phyloP scores from a whole-genome alignment of 805 yeast genomes.

The Myxozyma kluyveri region DNA sequence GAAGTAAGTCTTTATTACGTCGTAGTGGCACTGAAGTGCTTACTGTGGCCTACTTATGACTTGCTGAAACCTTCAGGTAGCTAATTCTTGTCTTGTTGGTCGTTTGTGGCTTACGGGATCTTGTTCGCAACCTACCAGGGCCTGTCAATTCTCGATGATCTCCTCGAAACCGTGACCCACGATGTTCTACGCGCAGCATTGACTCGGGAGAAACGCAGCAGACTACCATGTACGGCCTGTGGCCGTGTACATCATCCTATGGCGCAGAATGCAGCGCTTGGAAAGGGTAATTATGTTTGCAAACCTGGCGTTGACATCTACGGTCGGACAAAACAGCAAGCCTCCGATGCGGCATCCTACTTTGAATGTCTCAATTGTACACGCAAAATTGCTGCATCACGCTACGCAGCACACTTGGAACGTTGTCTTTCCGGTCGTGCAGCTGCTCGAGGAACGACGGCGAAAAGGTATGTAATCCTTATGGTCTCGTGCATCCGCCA shows the following conservation, averaged over 20 bases:
- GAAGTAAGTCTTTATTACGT: no score
- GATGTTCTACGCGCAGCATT: conserved; percentile 26
- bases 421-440: conserved; percentile 71
- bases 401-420: conserved; percentile 91
- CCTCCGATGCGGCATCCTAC: conserved; percentile 47
- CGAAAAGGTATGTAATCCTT: conserved; percentile 17
- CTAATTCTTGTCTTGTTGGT: not conserved
- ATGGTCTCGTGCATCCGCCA: not conserved
- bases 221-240: conserved; percentile 27
- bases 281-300: conserved; percentile 21
- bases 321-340: conserved; percentile 46
- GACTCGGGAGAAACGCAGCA: conserved; percentile 26
- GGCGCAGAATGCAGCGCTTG: conserved; percentile 6
- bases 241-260: conserved; percentile 26
- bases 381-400: conserved; percentile 81
- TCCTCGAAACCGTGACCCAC: conserved; percentile 28
- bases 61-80: not conserved
- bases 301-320: conserved; percentile 43
- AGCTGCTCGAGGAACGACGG: conserved; percentile 36
- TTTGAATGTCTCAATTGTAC: conserved; percentile 79
- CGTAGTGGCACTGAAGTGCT: no score
- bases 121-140: conserved; percentile 9
- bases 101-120: not conserved
- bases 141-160: conserved; percentile 24
- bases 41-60: no score